Percentiles rank a stretch among this genome's conserved stretches.
phyloP scores from a whole-genome alignment of 2,329 filamentous ascomycete species.

The Trichoderma pleuroti region DNA sequence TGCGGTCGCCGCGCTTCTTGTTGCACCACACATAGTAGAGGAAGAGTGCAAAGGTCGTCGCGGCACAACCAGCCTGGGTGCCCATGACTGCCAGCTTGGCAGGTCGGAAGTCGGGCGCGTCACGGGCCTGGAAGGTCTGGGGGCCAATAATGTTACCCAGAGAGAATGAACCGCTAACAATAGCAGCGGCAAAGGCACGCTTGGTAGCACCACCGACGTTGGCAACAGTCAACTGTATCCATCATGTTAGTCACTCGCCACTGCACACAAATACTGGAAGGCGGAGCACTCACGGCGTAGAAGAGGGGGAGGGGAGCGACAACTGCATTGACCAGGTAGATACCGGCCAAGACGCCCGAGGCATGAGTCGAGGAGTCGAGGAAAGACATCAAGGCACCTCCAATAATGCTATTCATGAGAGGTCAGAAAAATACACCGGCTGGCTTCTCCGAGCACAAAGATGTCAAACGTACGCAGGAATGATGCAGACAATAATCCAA shows the following conservation, averaged over 20 bases:
- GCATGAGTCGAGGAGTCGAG: conserved; percentile 41
- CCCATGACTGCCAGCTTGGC: conserved; percentile 55
- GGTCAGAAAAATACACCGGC: neutral
- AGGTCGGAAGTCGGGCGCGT: conserved; percentile 50
- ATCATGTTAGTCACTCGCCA: neutral
- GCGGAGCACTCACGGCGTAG: conserved; percentile 37
- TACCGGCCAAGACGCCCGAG: conserved; percentile 45
- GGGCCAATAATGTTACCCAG: conserved; percentile 56
- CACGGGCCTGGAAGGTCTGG: conserved; percentile 51
- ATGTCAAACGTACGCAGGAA: conserved; percentile 40
- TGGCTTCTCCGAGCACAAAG: neutral
- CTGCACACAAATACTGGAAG: neutral
- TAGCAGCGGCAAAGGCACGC: conserved; percentile 47
- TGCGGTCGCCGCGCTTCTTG: conserved; percentile 34
- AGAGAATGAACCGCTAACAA: conserved; percentile 49
- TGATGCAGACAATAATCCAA: conserved; percentile 46
- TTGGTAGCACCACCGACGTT: conserved; percentile 53
- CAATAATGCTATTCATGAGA: conserved; percentile 37
- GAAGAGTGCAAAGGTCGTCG: conserved; percentile 43
- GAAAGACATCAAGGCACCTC: conserved; percentile 53
- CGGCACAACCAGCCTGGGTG: conserved; percentile 44
- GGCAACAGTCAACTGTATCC: conserved; percentile 43
- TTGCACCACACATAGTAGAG: conserved; percentile 51
- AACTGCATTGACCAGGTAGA: conserved; percentile 51
- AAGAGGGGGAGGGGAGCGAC: conserved; percentile 45